Evolutionary conservation across 495 filamentous ascomycete genomes (phyloP).

Genomic region (Penicillium silybi): DNA sequence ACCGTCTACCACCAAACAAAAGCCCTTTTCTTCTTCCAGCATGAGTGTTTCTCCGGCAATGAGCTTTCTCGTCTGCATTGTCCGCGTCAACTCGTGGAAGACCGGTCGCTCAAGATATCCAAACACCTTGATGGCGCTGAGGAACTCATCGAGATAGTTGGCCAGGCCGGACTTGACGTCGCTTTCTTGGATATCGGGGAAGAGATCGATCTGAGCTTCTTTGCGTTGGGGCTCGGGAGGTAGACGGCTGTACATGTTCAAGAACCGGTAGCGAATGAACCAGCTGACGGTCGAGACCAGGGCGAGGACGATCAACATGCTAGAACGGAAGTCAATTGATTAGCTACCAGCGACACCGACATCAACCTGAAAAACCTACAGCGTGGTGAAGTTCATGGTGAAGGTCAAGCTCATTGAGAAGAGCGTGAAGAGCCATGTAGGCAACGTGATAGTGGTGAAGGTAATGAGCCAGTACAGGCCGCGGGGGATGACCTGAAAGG

Average conservation of each 20-base stretch:
- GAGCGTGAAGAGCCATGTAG: slow-evolving; percentile 84
- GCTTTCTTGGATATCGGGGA: slow-evolving; percentile 86
- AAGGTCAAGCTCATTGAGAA: slow-evolving; percentile 95
- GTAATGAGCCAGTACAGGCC: slow-evolving; percentile 79
- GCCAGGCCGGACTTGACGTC: slow-evolving; percentile 86
- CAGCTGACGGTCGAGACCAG: slow-evolving; percentile 80
- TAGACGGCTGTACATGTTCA: slow-evolving; percentile 92
- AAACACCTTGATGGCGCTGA: slow-evolving; percentile 99
- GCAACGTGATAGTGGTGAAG: slow-evolving; percentile 82
- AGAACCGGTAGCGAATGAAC: slow-evolving; percentile 88
- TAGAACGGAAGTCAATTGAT: slow-evolving; percentile 25
- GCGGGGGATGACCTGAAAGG: slow-evolving; percentile 58
- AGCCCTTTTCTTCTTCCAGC: slow-evolving; percentile 95
- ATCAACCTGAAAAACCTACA: slow-evolving; percentile 50
- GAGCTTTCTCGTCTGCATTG: slow-evolving; percentile 95
- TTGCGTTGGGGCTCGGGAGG: slow-evolving; percentile 94
- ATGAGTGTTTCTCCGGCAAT: slow-evolving; percentile 93
- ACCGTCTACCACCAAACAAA: slow-evolving; percentile 95
- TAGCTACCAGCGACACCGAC: not conserved
- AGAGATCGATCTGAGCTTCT: slow-evolving; percentile 90
- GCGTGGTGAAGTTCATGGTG: slow-evolving; percentile 96
- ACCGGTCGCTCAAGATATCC: slow-evolving; percentile 94
- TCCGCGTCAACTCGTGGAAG: slow-evolving; percentile 94
- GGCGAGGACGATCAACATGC: slow-evolving; percentile 71
- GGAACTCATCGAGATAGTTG: slow-evolving; percentile 95